Conservation (phyloP, 2,329 filamentous ascomycete species). For the Coleophoma eucalyptorum region DNA sequence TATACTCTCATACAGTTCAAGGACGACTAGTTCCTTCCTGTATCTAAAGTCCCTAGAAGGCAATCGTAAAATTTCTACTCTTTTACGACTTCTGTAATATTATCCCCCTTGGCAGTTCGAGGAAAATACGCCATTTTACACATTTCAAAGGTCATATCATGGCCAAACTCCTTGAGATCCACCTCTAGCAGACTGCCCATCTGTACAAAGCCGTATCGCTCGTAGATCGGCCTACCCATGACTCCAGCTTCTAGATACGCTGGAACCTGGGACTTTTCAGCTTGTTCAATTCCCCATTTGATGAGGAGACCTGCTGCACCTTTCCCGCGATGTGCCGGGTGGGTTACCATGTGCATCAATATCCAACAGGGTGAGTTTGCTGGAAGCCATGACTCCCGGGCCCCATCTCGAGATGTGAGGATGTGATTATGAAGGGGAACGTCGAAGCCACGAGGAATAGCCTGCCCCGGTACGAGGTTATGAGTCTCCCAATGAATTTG, state of each 20-base stretch:
- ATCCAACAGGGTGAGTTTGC: constrained; percentile 13
- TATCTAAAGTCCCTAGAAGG: too few relatives aligned
- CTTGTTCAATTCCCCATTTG: background rate
- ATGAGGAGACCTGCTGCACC: background rate
- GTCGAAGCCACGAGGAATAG: constrained; percentile 10
- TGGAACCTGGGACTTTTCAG: background rate
- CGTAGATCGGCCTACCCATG: background rate
- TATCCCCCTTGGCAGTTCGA: too few relatives aligned
- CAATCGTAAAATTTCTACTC: too few relatives aligned
- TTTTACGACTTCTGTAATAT: too few relatives aligned
- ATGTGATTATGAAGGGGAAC: constrained; percentile 13
- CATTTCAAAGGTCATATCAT: constrained; percentile 5
- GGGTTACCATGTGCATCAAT: constrained; percentile 18
- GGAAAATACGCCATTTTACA: constrained; percentile 6
- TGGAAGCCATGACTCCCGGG: constrained; percentile 9
- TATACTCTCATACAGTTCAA: too few relatives aligned
- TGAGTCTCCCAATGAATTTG: constrained; percentile 13
- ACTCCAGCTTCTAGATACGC: background rate
- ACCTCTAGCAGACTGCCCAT: constrained; percentile 6
- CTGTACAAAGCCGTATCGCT: constrained; percentile 1
- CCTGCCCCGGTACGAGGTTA: background rate
- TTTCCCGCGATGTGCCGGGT: constrained; percentile 15
- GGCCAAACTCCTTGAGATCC: constrained; percentile 5
- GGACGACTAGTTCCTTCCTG: too few relatives aligned
- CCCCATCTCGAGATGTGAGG: constrained; percentile 10